Evolutionary conservation across 441 rosid species (phyloP), one percentile per base, ranked within the genome.

Genomic region (Adansonia madagascariensis): DNA sequence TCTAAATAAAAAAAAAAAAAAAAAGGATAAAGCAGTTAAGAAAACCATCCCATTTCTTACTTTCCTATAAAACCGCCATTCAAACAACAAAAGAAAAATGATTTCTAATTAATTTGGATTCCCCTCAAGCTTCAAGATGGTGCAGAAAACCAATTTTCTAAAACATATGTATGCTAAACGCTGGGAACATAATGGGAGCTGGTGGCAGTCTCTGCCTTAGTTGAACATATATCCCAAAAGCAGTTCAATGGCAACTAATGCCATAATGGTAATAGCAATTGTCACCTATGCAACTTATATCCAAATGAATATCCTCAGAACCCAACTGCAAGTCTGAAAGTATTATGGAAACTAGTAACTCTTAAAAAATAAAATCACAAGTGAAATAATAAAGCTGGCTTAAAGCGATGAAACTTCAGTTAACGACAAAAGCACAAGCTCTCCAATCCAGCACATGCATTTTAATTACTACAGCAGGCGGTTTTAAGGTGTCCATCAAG

Each of bases 31-130:
- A 67, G 24, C 44, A 59, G 10, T 22, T 71, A 47, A 50, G n/a
- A 71, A 52, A 31, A 71, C 74, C 12, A 49, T 8, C 11, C 8
- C 1, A 10, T 75, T 55, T 71, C 17, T 18, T 65, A n/a, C 59
- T 35, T 76, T 22, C 18, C 47, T 14, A 46, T 61, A 31, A 62
- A n/a, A 35, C 18, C 43, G 20, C 63, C 46, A 35, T 64, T 74
- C 73, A 80, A 71, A 49, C 31, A 75, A 63, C 64, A 79, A 68
- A 59, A 56, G 18, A 11, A 11, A 50, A 60, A 60, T 15, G 8
- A 24, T 24, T 27, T 69, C 8, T 10, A 69, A 24, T 50, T 49
- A 24, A 59, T 59, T 22, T 22, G 35, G 27, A 55, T 59, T 20
- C 63, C 41, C 20, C 14, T 49, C 18, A 24, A 70, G 56, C 18